phyloP scores from a whole-genome alignment of 2,329 filamentous ascomycete genomes.

The Trichocomaceae sp. region DNA sequence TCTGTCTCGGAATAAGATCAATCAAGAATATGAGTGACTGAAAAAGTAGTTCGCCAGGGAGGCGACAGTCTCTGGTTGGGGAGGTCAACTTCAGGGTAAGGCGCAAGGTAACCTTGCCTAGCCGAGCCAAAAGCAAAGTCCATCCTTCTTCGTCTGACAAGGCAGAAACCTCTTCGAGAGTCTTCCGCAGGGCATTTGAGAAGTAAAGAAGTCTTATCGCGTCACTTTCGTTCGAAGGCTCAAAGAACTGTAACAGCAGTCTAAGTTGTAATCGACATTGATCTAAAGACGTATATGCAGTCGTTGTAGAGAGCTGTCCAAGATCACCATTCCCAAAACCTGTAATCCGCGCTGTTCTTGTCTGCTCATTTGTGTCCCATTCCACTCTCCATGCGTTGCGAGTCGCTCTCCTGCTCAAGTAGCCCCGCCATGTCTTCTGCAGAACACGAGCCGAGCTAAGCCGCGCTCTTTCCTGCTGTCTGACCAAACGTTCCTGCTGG shows the following conservation, averaged over 20 bases:
- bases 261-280: conserved; percentile 50
- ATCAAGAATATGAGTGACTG: conserved; percentile 31
- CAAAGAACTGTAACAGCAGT: conserved; percentile 62
- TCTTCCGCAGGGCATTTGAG: conserved; percentile 35
- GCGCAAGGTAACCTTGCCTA: conserved; percentile 31
- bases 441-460: conserved; percentile 66
- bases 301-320: neutral
- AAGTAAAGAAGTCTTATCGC: conserved; percentile 40
- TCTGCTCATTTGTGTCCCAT: conserved; percentile 57
- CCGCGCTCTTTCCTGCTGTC: conserved; percentile 73
- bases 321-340: conserved; percentile 36
- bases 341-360: conserved; percentile 22
- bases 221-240: conserved; percentile 42
- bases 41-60: conserved; percentile 29
- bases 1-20: conserved; percentile 34
- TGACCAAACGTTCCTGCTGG: conserved; percentile 73
- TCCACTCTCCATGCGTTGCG: conserved; percentile 51
- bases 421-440: conserved; percentile 77
- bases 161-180: conserved; percentile 30
- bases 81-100: conserved; percentile 25
- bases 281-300: conserved; percentile 8
- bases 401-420: conserved; percentile 55
- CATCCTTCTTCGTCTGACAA: conserved; percentile 36
- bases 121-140: conserved; percentile 33
- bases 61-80: conserved; percentile 16